phyloP scores from a whole-genome alignment of 2,329 filamentous ascomycete genomes.

The Coniosporium tulheliwenetii region DNA sequence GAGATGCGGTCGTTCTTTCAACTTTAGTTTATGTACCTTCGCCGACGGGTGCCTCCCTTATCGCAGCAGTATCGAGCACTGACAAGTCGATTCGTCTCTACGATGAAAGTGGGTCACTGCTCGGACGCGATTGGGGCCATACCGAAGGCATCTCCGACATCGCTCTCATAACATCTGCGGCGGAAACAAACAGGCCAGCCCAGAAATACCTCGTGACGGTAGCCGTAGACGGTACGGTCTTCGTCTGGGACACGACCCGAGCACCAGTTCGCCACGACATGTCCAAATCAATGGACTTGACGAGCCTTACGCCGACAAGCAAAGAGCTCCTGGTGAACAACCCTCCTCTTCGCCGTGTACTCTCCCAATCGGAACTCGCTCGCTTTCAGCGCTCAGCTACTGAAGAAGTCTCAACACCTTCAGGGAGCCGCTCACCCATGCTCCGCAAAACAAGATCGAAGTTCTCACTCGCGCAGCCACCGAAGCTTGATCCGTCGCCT shows the following conservation, averaged over 20 bases:
- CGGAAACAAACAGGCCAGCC: constrained; percentile 33
- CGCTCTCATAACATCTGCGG: constrained; percentile 37
- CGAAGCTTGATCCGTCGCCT: constrained; percentile 27
- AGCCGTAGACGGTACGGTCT: constrained; percentile 34
- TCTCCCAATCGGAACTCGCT: constrained; percentile 76
- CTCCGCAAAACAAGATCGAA: constrained; percentile 41
- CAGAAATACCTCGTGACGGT: constrained; percentile 27
- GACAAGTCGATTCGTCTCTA: constrained; percentile 94
- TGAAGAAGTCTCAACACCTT: constrained; percentile 23
- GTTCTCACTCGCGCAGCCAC: constrained; percentile 29
- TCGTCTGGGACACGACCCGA: constrained; percentile 26
- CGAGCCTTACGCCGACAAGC: constrained; percentile 14
- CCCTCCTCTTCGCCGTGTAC: constrained; percentile 66
- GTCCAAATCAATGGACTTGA: constrained; percentile 20
- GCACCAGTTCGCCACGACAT: constrained; percentile 16
- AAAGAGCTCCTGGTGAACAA: constrained; percentile 26
- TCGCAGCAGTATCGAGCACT: constrained; percentile 81
- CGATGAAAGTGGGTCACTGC: constrained; percentile 60
- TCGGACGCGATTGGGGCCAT: constrained; percentile 88
- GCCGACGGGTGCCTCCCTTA: constrained; percentile 44
- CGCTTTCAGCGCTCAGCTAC: constrained; percentile 49
- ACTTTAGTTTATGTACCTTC: constrained; percentile 50
- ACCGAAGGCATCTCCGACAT: constrained; percentile 86
- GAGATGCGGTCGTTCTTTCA: constrained; percentile 71
- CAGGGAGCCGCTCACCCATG: constrained; percentile 31